Percentiles rank a stretch among this genome's conserved stretches.
phyloP scores from a whole-genome alignment of 495 filamentous ascomycete species.

The Tuber indicum region DNA sequence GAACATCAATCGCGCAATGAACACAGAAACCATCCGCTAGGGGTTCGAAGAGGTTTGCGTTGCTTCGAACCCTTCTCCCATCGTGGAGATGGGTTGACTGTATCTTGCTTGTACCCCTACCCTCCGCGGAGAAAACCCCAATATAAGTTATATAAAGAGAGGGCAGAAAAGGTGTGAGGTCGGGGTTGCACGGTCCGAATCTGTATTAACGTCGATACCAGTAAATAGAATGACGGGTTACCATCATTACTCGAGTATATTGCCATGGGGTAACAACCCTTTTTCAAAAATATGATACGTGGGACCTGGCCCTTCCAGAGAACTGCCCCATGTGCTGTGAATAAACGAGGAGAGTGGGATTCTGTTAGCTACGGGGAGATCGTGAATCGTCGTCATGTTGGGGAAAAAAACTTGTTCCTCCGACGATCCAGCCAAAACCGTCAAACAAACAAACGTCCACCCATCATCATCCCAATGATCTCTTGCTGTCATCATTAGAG shows the following conservation, averaged over 20 bases:
- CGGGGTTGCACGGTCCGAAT: background rate
- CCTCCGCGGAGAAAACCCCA: constrained; percentile 4
- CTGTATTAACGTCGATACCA: background rate
- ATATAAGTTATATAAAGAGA: constrained; percentile 2
- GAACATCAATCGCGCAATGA: background rate
- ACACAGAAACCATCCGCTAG: background rate
- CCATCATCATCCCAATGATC: background rate
- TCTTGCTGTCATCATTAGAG: background rate
- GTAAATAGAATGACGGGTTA: background rate
- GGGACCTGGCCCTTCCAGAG: background rate
- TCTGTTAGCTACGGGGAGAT: background rate
- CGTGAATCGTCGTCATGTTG: background rate
- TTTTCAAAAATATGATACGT: constrained; percentile 5
- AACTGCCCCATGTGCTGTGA: background rate
- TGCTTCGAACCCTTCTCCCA: background rate
- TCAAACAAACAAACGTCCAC: background rate
- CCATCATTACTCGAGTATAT: background rate
- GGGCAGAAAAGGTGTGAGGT: background rate
- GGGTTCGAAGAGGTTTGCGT: background rate
- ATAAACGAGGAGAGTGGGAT: background rate
- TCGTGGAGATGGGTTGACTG: background rate
- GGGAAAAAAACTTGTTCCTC: background rate
- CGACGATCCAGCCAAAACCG: background rate
- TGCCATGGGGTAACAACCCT: background rate
- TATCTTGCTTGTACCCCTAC: background rate